A percentile compares a stretch with the other conserved stretches of the same genome.
phyloP scores from a whole-genome alignment of 208 protist species.

The Leishmania major region DNA sequence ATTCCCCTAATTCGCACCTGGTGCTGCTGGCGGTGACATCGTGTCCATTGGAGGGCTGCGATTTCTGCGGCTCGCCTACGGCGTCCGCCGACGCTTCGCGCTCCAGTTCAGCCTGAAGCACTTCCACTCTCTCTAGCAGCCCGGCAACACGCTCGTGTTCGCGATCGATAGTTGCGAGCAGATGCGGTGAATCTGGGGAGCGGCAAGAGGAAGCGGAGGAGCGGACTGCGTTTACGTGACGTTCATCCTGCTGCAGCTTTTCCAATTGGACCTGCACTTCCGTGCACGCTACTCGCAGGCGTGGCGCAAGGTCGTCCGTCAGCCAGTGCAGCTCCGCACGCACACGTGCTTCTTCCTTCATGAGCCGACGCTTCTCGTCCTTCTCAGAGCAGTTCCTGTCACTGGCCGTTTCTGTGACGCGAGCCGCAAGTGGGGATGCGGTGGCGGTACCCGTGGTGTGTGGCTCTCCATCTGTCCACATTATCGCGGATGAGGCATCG shows the following conservation, averaged over 20 bases:
- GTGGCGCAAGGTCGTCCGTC: conserved; percentile 2
- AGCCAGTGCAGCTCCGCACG: conserved; percentile 25
- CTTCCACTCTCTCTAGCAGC: not conserved
- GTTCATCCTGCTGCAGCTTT: not conserved
- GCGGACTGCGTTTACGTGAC: not conserved
- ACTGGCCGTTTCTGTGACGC: not conserved
- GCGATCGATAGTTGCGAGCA: not conserved
- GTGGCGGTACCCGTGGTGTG: not conserved
- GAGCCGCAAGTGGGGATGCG: not conserved
- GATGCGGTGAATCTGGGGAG: not conserved
- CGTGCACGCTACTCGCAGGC: not conserved
- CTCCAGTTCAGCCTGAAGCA: conserved; percentile 3
- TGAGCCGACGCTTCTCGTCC: conserved; percentile 7
- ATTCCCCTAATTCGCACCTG: not conserved
- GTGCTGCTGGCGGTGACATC: not conserved
- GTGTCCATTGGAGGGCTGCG: not conserved
- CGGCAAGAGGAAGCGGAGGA: not conserved
- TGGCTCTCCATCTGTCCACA: not conserved
- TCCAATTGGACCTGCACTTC: not conserved
- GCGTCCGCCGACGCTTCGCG: not conserved
- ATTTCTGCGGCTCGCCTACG: not conserved
- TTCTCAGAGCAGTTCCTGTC: not conserved
- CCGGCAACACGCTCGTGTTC: not conserved
- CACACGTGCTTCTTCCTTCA: conserved; percentile 15
- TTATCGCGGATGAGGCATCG: not conserved